A percentile compares a stretch with the other conserved stretches of the same genome.
These are phyloP conservation scores for Cladosporium sphaerospermum DNA, from an alignment of 2,329 filamentous ascomycete species.

Conservation along the genomic window DNA sequence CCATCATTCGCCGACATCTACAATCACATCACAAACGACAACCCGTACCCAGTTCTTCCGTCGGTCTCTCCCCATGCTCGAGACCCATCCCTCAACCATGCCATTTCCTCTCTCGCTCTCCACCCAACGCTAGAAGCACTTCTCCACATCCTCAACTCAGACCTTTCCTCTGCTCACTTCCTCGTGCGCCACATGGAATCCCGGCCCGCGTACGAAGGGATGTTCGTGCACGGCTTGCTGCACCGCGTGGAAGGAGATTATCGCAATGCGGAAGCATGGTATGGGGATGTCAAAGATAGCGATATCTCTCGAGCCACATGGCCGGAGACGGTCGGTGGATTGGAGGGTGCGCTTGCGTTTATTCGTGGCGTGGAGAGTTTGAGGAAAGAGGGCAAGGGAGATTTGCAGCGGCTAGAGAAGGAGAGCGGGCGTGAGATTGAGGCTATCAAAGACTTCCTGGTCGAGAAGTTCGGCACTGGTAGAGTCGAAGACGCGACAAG, in stretches of 20 bases:
- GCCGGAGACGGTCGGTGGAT: conserved; percentile 23
- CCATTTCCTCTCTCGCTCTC: conserved; percentile 27
- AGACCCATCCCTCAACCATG: conserved; percentile 20
- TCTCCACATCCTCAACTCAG: conserved; percentile 47
- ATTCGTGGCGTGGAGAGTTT: conserved; percentile 35
- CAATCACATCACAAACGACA: conserved; percentile 5
- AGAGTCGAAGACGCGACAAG: conserved; percentile 39
- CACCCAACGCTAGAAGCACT: conserved; percentile 47
- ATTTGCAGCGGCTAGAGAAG: conserved; percentile 29
- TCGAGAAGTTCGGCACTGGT: conserved; percentile 39
- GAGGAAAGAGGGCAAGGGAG: conserved; percentile 26
- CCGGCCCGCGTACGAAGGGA: conserved; percentile 43
- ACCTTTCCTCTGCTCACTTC: conserved; percentile 47
- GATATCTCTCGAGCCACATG: conserved; percentile 33
- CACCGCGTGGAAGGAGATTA: conserved; percentile 48
- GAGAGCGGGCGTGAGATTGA: conserved; percentile 37
- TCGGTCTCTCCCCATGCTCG: conserved; percentile 26
- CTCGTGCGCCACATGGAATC: conserved; percentile 48
- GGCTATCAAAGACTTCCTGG: conserved; percentile 39
- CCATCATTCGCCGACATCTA: conserved; percentile 27
- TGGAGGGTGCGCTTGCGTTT: conserved; percentile 24
- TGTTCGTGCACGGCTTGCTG: conserved; percentile 47
- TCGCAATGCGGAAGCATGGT: conserved; percentile 45
- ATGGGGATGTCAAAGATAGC: conserved; percentile 37
- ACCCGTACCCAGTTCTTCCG: conserved; percentile 17